Base-by-base conservation (phyloP, 345 rosid species). In the rapeseed (Brassica napus) region DNA sequence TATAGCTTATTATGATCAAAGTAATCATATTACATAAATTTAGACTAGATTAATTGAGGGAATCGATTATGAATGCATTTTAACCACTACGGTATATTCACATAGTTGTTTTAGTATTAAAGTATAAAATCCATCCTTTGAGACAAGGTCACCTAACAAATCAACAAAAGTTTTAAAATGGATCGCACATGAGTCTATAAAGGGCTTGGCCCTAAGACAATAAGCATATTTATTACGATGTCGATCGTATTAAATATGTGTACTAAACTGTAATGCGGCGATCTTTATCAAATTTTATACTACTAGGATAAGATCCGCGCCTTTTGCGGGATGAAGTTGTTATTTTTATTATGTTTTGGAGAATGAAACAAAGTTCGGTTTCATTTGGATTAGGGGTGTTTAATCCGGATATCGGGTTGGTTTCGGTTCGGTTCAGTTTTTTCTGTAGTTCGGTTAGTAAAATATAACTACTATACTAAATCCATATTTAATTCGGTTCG, bases 141-240 rank as follows among this genome's bases (percentile, higher is more conserved):
- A 60, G 71, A 79, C 78, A 79, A 68, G 4, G 55, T 72, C 68
- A 74, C 79, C 79, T 69, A 80, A 63, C 69, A 66, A 72, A 72
- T 66, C 77, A 73, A 9, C 60, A 31, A 62, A 42, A 37, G 66
- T 21, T 49, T 10, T 6, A 6, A 69, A 69, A 69, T 80, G 76
- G 72, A 74, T 55, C 15, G 76, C 83, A 80, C 79, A 80, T 80
- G 79, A 80, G 79, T 69, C 75, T 80, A 74, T 12, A 73, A 55
- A 49, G 71, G 65, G 9, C 28, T 62, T 74, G 60, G 39, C 78
- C 65, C 61, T 63, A 74, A 55, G 54, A 74, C 44, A 47, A 73
- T 8, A 49, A 74, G 24, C 16, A 68, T 73, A 60, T 79, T 63
- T 69, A 74, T 61, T 68, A 79, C 74, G 44, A 52, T 72, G 32